phyloP scores from a whole-genome alignment of 2,329 filamentous ascomycete species.

The Pseudogymnoascus sp. region DNA sequence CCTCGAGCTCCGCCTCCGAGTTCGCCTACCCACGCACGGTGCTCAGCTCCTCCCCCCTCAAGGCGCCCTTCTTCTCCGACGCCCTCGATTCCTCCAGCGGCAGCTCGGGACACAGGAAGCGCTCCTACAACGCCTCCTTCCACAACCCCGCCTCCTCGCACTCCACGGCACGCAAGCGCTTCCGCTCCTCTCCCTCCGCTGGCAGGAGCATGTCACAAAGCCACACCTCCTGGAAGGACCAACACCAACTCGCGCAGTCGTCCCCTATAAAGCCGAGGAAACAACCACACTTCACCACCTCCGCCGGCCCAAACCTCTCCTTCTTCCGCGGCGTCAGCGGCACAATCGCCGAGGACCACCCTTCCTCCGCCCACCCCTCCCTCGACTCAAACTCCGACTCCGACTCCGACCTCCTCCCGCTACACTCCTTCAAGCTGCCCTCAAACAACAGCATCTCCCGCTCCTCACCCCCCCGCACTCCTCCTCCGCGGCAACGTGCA shows the following conservation, averaged over 20 bases:
- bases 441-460: slow-evolving; percentile 40
- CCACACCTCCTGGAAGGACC: slow-evolving; percentile 65
- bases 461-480: slow-evolving; percentile 80
- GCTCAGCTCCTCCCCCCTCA: slow-evolving; percentile 78
- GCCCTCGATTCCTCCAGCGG: slow-evolving; percentile 59
- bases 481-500: slow-evolving; percentile 52
- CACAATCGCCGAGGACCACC: slow-evolving; percentile 56
- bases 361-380: slow-evolving; percentile 33
- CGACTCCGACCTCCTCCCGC: slow-evolving; percentile 72
- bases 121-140: slow-evolving; percentile 52
- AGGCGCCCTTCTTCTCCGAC: slow-evolving; percentile 76
- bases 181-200: slow-evolving; percentile 56
- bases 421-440: slow-evolving; percentile 59
- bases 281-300: slow-evolving; percentile 65
- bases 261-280: slow-evolving; percentile 75
- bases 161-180: slow-evolving; percentile 54
- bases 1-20: slow-evolving; percentile 67
- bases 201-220: slow-evolving; percentile 46
- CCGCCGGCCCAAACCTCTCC: slow-evolving; percentile 63
- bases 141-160: slow-evolving; percentile 42
- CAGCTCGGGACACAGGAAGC: slow-evolving; percentile 58
- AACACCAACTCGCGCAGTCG: slow-evolving; percentile 70
- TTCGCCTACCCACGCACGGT: slow-evolving; percentile 55
- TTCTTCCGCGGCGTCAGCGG: slow-evolving; percentile 54
- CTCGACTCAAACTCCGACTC: slow-evolving; percentile 49